Conservation (phyloP, 1,139 yeast genomes). For the Geotrichum klebahnii region DNA sequence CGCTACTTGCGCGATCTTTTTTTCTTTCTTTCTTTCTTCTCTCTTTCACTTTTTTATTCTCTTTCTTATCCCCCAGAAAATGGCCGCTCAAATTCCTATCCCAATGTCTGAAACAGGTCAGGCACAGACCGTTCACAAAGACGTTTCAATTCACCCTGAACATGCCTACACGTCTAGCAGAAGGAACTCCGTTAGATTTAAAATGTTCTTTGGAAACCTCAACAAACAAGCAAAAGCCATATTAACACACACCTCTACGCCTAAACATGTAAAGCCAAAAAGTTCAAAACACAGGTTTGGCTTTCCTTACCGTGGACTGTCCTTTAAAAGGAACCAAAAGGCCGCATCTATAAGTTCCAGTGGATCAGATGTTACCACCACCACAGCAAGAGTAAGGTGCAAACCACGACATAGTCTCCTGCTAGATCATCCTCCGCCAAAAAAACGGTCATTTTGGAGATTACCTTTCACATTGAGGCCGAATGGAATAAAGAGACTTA, state of each 20-base stretch:
- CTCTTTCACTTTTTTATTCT: no score
- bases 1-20: no score
- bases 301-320: not conserved
- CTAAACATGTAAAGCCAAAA: not conserved
- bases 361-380: not conserved
- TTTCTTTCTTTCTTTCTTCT: no score
- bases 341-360: not conserved
- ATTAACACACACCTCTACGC: not conserved
- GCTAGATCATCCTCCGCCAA: not conserved
- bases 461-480: not conserved
- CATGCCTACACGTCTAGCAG: not conserved
- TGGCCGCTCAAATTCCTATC: no score
- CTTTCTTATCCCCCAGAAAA: no score
- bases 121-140: not conserved
- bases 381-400: not conserved
- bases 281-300: not conserved
- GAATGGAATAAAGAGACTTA: not conserved
- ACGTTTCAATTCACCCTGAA: not conserved
- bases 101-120: no score
- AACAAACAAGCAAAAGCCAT: constrained; percentile 6
- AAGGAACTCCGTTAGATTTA: not conserved
- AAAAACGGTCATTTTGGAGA: not conserved
- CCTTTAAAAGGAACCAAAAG: not conserved
- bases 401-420: not conserved
- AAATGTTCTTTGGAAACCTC: constrained; percentile 1